phyloP scores from a whole-genome alignment of 2,329 filamentous ascomycete species.

The Alternaria hordeiaustralica region DNA sequence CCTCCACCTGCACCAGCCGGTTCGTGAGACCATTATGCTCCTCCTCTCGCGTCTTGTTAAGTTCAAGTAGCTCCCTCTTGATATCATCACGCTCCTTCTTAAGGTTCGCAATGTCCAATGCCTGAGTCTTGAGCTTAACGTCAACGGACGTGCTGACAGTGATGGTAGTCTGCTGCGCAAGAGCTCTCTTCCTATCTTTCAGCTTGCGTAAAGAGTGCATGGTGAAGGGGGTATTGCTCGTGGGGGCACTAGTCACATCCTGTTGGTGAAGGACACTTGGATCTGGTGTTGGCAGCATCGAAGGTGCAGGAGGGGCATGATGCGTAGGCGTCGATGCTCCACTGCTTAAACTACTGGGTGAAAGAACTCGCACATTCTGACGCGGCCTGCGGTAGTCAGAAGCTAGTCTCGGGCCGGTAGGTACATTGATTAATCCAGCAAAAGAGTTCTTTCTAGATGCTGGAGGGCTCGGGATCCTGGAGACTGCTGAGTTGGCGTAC shows the following conservation, averaged over 20 bases:
- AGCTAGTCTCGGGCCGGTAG: conserved; percentile 1
- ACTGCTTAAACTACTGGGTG: conserved; percentile 18
- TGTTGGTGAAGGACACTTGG: not conserved
- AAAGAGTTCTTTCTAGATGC: conserved; percentile 19
- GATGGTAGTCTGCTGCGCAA: not conserved
- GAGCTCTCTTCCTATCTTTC: conserved; percentile 7
- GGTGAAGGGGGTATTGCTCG: not conserved
- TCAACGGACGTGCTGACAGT: not conserved
- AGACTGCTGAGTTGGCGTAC: conserved; percentile 11
- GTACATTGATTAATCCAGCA: conserved; percentile 5
- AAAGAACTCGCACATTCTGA: not conserved
- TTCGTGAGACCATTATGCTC: not conserved
- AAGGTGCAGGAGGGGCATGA: conserved; percentile 26
- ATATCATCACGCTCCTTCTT: conserved; percentile 11
- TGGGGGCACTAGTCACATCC: not conserved
- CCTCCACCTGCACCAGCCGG: not conserved
- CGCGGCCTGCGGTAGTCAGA: conserved; percentile 20
- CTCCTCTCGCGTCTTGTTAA: not conserved
- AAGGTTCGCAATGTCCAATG: conserved; percentile 9
- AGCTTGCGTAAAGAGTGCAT: conserved; percentile 13
- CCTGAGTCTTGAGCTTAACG: conserved; percentile 5
- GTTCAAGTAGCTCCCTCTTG: conserved; percentile 4
- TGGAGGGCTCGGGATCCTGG: conserved; percentile 7
- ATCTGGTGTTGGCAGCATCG: conserved; percentile 22
- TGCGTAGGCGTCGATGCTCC: conserved; percentile 27